phyloP scores from a whole-genome alignment of 2,329 filamentous ascomycete genomes.

The Ophiostoma populinum region DNA sequence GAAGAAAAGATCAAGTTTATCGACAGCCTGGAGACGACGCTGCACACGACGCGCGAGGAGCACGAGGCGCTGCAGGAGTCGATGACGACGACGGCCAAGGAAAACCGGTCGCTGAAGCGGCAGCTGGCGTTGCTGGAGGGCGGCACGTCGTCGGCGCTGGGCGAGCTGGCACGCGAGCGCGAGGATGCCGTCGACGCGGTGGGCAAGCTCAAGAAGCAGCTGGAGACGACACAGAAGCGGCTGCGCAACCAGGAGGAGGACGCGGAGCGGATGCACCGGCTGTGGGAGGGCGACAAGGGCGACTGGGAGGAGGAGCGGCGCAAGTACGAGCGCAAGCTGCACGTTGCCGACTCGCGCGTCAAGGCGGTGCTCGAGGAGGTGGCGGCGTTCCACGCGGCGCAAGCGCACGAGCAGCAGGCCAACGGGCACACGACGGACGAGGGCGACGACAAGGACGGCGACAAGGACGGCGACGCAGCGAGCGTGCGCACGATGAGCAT shows the following conservation, averaged over 20 bases:
- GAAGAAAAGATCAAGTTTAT: conserved; percentile 81
- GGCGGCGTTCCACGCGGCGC: conserved; percentile 45
- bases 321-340: conserved; percentile 65
- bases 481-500: conserved; percentile 62
- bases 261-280: conserved; percentile 54
- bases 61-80: conserved; percentile 52
- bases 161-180: conserved; percentile 68
- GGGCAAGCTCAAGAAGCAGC: conserved; percentile 54
- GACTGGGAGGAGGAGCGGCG: conserved; percentile 72
- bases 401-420: conserved; percentile 18
- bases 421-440: neutral
- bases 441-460: conserved; percentile 27
- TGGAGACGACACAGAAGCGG: conserved; percentile 66
- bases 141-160: conserved; percentile 69
- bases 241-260: conserved; percentile 69
- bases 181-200: conserved; percentile 64
- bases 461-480: conserved; percentile 49
- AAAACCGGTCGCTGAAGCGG: conserved; percentile 64
- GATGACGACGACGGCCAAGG: conserved; percentile 48
- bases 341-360: conserved; percentile 76
- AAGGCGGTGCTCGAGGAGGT: conserved; percentile 78
- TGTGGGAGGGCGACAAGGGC: conserved; percentile 74
- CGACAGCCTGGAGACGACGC: conserved; percentile 59
- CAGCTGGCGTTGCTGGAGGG: conserved; percentile 78
- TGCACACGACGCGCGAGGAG: conserved; percentile 57